A percentile compares a stretch with the other conserved stretches of the same genome.
phyloP scores from a whole-genome alignment of 2,329 filamentous ascomycete species.

The Endoconidiophora laricicola region DNA sequence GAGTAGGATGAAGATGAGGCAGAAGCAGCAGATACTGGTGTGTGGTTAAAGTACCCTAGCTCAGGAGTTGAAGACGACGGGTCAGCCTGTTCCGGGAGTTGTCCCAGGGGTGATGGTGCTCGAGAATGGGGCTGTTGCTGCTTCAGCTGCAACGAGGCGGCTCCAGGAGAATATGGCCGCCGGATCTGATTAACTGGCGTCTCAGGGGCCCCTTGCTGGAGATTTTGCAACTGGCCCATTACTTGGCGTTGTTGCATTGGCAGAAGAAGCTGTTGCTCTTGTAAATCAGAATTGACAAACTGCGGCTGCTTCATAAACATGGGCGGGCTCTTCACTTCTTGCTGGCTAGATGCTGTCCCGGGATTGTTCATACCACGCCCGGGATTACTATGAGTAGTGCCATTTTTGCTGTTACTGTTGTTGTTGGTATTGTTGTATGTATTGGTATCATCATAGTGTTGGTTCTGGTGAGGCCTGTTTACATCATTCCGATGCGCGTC shows the following conservation, averaged over 20 bases:
- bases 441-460: too few relatives aligned
- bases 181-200: constrained; percentile 9
- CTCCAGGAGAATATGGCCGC: constrained; percentile 5
- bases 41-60: background rate
- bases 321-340: background rate
- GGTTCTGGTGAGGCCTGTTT: constrained; percentile 13
- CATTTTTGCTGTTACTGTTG: too few relatives aligned
- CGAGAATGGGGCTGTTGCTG: background rate
- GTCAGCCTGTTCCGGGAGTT: background rate
- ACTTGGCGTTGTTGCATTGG: background rate
- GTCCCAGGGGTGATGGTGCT: background rate
- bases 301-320: background rate
- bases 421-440: too few relatives aligned
- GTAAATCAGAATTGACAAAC: background rate
- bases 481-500: constrained; percentile 44
- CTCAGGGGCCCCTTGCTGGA: constrained; percentile 1
- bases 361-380: too few relatives aligned
- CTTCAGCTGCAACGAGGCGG: background rate
- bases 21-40: too few relatives aligned
- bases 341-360: too few relatives aligned
- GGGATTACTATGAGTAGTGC: background rate
- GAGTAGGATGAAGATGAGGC: background rate
- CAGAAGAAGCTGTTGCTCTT: background rate
- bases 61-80: background rate
- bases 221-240: background rate